These are phyloP conservation scores for Fragaria vesca DNA, from an alignment of 306 rosid species.

Conservation along the genomic window DNA sequence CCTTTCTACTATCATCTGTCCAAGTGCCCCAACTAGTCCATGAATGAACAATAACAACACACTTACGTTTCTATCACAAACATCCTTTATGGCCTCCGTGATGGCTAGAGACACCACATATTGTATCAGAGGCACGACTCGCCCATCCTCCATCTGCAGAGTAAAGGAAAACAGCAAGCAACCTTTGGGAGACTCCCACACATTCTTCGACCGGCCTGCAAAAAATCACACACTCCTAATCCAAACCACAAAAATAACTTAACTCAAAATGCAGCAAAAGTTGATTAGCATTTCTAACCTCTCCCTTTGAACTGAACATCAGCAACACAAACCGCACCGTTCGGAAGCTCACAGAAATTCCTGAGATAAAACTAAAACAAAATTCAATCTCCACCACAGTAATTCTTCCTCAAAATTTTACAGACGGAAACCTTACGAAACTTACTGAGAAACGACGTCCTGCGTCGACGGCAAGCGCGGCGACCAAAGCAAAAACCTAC, in stretches of 20 bases:
- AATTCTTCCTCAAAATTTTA: background rate
- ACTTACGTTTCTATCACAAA: conserved; percentile 72
- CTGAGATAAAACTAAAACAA: conserved; percentile 44
- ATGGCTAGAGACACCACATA: conserved; percentile 85
- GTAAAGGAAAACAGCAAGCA: conserved; percentile 87
- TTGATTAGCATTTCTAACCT: conserved; percentile 50
- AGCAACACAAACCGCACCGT: conserved; percentile 79
- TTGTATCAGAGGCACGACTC: conserved; percentile 73
- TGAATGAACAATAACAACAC: background rate
- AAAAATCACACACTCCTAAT: background rate
- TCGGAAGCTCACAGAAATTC: conserved; percentile 79
- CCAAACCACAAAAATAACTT: background rate
- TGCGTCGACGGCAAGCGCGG: conserved; percentile 78
- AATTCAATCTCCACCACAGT: background rate
- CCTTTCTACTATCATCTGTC: background rate
- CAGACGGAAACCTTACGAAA: conserved; percentile 4
- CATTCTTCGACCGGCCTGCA: conserved; percentile 87
- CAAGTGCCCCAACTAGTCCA: background rate
- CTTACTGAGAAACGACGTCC: conserved; percentile 77
- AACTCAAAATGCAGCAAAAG: background rate
- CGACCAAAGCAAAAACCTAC: conserved; percentile 84
- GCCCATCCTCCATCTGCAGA: conserved; percentile 83
- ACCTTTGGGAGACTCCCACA: conserved; percentile 89
- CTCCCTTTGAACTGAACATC: conserved; percentile 86
- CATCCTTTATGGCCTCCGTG: conserved; percentile 78